Base-by-base conservation (phyloP, 2,329 filamentous ascomycete genomes). In the Neopestalotiopsis sp. region DNA sequence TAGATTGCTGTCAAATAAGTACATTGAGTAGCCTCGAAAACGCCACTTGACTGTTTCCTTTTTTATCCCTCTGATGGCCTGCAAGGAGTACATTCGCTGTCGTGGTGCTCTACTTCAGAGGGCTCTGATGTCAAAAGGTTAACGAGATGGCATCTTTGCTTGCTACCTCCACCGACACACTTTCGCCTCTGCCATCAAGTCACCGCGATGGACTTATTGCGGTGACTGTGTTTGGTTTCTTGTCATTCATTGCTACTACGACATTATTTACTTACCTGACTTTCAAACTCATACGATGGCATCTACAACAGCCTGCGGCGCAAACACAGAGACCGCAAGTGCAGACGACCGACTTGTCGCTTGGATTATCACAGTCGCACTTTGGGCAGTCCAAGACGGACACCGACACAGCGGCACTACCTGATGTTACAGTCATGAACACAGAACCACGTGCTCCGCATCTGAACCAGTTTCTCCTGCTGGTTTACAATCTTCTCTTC, bases 401-500 rank as follows among this genome's bases (percentile, higher is more conserved):
- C 14, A n/a, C 64, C 9, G 24, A 20, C 3, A n/a, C 28, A 10
- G 63, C 32, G 13, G 17, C 63, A 34, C 42, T 38, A 34, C 38
- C 42, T 5, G 20, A 32, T 45, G 63, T 9, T n/a, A n/a, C 24
- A n/a, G 28, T 28, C 28, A 7, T 42, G 40, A 24, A 30, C 6
- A 52, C 10, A 7, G 28, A 58, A 28, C 38, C 38, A 28, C n/a
- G 2, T 34, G 28, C 17, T 12, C n/a, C 64, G 34, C 80, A 82
- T 5, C 85, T 85, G 0, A 92, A 92, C 72, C 91, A 93, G 77
- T 91, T 92, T 74, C 84, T 92, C 34, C 82, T 93, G 0, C 83
- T 93, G 4, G 90, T 93, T 69, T 88, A 91, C 76, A 93, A 93
- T 75, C 84, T 93, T 0, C 81, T 93, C 4, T 63, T 67, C 17